A percentile compares a stretch with the other conserved stretches of the same genome.
Evolutionary conservation across 805 yeast genomes (phyloP).

Genomic region (Ascoidea rubescens): DNA sequence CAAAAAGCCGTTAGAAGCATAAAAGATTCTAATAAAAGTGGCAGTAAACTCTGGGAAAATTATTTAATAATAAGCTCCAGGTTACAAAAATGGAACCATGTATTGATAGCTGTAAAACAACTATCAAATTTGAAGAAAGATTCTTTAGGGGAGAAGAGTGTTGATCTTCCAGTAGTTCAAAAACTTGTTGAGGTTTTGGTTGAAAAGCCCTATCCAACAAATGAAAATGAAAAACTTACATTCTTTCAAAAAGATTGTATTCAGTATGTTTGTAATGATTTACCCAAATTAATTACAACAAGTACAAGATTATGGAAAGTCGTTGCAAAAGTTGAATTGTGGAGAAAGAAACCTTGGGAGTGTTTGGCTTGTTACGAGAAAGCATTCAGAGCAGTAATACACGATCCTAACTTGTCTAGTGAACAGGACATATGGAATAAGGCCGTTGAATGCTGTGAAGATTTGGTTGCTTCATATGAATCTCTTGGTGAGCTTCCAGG

Average conservation of each 20-base stretch:
- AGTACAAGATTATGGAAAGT: conserved; percentile 66
- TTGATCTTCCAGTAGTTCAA: conserved; percentile 68
- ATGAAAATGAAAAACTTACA: conserved; percentile 24
- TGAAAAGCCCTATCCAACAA: conserved; percentile 32
- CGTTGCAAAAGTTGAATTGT: conserved; percentile 72
- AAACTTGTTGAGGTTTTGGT: conserved; percentile 54
- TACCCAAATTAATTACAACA: conserved; percentile 53
- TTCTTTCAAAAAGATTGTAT: conserved; percentile 58
- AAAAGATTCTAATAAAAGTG: conserved; percentile 50
- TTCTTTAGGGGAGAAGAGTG: conserved; percentile 43
- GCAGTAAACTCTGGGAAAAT: conserved; percentile 90
- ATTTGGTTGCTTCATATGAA: conserved; percentile 75
- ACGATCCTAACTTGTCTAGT: conserved; percentile 47
- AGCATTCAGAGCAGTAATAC: conserved; percentile 63
- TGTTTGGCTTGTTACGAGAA: conserved; percentile 77
- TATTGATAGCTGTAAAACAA: conserved; percentile 56
- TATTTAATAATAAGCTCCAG: conserved; percentile 70
- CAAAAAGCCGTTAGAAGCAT: conserved; percentile 54
- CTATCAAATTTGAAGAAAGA: conserved; percentile 43
- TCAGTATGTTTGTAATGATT: conserved; percentile 52
- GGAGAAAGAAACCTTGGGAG: conserved; percentile 83
- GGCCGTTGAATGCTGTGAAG: conserved; percentile 67
- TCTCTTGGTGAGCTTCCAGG: conserved; percentile 79
- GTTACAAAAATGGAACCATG: conserved; percentile 82
- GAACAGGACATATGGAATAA: conserved; percentile 58